Conservation (phyloP, 139 green algal species). For the Ettlia oleoabundans region DNA sequence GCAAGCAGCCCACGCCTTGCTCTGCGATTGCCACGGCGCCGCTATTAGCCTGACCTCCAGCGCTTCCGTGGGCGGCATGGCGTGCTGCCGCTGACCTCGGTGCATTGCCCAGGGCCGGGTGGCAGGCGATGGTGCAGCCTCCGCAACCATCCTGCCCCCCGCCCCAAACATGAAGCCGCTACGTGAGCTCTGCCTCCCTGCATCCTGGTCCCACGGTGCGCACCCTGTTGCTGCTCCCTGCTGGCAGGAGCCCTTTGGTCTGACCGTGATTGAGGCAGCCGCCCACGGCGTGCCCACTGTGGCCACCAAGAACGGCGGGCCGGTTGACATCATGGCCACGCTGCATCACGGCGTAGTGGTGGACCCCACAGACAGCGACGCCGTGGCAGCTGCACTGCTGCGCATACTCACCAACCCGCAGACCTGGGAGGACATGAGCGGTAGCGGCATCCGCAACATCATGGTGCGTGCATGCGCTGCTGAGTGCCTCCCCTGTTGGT, state of each 20-base stretch:
- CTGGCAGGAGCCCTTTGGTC: conserved; percentile 97
- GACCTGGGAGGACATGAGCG: conserved; percentile 79
- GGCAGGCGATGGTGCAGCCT: too few relatives aligned
- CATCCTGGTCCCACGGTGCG: too few relatives aligned
- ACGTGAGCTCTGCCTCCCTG: too few relatives aligned
- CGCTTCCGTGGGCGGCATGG: too few relatives aligned
- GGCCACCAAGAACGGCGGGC: conserved; percentile 91
- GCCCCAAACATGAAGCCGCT: too few relatives aligned
- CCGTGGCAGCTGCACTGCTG: conserved; percentile 78
- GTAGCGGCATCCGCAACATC: conserved; percentile 79
- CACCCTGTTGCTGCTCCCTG: too few relatives aligned
- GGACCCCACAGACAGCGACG: conserved; percentile 81
- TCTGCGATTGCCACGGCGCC: too few relatives aligned
- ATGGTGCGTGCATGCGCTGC: conserved; percentile 36
- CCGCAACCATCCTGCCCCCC: too few relatives aligned
- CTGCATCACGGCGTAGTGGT: conserved; percentile 90
- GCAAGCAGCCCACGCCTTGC: too few relatives aligned
- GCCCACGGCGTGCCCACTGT: conserved; percentile 95
- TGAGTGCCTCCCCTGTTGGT: neutral
- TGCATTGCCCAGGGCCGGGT: too few relatives aligned
- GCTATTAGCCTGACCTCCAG: too few relatives aligned
- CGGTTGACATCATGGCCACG: conserved; percentile 63
- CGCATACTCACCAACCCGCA: conserved; percentile 76
- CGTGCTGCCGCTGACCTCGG: too few relatives aligned
- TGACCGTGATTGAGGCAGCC: conserved; percentile 95